A percentile compares a stretch with the other conserved stretches of the same genome.
Evolutionary conservation across 2,329 filamentous ascomycete genomes (phyloP).

Genomic region (Cryphonectria japonica): DNA sequence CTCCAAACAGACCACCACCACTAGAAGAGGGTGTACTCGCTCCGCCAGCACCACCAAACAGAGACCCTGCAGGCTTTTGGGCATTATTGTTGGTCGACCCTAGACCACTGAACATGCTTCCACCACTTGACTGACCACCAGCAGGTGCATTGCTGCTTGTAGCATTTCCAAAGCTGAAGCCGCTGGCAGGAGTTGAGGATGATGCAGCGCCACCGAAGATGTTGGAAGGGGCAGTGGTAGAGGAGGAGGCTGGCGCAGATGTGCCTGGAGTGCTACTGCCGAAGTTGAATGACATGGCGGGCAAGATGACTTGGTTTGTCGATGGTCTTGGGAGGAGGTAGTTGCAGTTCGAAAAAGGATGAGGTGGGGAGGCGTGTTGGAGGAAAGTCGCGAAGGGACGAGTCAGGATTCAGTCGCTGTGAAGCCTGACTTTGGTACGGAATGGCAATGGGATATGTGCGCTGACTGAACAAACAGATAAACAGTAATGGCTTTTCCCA

Average conservation of each 20-base stretch:
- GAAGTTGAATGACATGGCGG: conserved; percentile 34
- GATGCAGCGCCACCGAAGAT: conserved; percentile 44
- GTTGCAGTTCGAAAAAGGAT: not conserved
- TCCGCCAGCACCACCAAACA: conserved; percentile 20
- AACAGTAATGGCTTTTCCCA: not conserved
- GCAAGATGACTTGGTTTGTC: conserved; percentile 1
- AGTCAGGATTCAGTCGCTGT: not conserved
- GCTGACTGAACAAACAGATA: not conserved
- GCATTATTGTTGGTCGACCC: conserved; percentile 19
- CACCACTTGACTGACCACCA: conserved; percentile 28
- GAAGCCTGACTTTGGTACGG: not conserved
- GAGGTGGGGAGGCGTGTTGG: not conserved
- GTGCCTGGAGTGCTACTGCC: conserved; percentile 37
- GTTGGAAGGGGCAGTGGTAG: conserved; percentile 45
- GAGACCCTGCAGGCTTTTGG: conserved; percentile 14
- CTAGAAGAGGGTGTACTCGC: conserved; percentile 39
- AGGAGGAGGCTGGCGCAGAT: conserved; percentile 44
- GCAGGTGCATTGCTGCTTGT: conserved; percentile 22
- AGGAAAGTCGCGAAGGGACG: not conserved
- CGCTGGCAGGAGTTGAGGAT: conserved; percentile 24
- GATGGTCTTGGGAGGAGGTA: not conserved
- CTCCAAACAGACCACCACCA: conserved; percentile 35
- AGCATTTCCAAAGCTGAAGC: conserved; percentile 48
- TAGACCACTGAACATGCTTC: conserved; percentile 42
- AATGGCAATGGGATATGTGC: not conserved